Evolutionary conservation across 1,284 basidiomycete species (phyloP), one percentile per base, ranked within the genome.

Genomic region (Ganoderma sinense): DNA sequence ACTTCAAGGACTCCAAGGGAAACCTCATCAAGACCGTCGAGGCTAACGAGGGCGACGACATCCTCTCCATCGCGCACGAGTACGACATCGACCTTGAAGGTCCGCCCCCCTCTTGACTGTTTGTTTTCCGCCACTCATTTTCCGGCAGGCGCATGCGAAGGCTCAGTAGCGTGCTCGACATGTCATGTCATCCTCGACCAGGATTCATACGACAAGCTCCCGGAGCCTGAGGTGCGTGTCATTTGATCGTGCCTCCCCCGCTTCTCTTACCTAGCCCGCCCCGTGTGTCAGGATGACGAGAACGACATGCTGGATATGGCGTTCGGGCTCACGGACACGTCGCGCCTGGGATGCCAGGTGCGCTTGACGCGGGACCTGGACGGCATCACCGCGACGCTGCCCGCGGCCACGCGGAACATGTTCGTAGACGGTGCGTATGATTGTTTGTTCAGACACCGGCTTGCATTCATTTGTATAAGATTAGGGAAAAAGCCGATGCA

Each of bases 231-330:
- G 77, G 79, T 79, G 40, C 53, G 51, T 40, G 14, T 26, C n/a
- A 29, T 45, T n/a, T 73, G 39, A 23, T 62, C 60, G 23, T n/a
- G 8, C 61, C 45, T 4, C 23, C 36, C 36, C 65, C 36, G 10
- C 16, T 66, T 40, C 48, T 51, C 23, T 56, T 53, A 23, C 45
- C 43, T 41, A 18, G 61, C 7, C 13, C 36, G 20, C 51, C 18
- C 26, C 26, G 5, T 33, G 33, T 31, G 10, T 10, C 39, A 80
- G 69, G 97, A 99, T 75, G 97, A 99, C 79, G 97, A 99, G 84
- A 98, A 97, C 78, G 96, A 97, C 77, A 99, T 99, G 97, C 87
- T 99, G 51, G 97, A 99, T 81, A 93, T 99, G 84, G 98, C 97
- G 0, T 99, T 99, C 76, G 97, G 96, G 0, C 85, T 99, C 69